Base-by-base conservation (phyloP, 768 basidiomycete genomes). In the Pleurotus sapidus region DNA sequence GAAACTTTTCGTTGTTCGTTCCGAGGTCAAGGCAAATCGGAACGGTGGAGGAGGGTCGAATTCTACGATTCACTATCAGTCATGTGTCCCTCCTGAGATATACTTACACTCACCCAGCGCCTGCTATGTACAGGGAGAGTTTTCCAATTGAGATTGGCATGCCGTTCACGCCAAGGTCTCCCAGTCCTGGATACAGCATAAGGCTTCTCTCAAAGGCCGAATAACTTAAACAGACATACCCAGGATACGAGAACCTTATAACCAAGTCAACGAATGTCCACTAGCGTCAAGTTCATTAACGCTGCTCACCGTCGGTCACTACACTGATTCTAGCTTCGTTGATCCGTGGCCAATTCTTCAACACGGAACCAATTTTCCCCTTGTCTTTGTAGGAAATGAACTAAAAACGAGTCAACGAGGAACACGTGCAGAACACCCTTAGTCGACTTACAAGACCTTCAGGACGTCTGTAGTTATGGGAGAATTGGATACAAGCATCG, bases 81-180 rank as follows among this genome's bases (percentile, higher is more conserved):
- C 42, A 54, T 39, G 42, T 58, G 49, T 4, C 12, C 11, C 24
- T 45, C 53, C 46, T 38, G 47, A 45, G 24, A 57, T 8, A 38
- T 47, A 55, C 25, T 43, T 47, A 30, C 45, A 65, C 77, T 62
- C 70, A 90, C 90, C 94, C 94, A 57, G 92, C 95, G 30, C 91
- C 93, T 17, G 92, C 91, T 57, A 94, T 79, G 67, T 95, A 96
- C 15, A 97, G 80, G 15, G 90, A 91, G 5, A 98, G 78, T 72
- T 97, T 96, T n/a, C 95, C 95, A 50, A 95, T 88, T 6, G 90
- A 84, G 63, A 96, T 93, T 0, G 88, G 87, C 89, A 91, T 91
- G 11, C 89, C 89, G 66, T 91, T 91, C 27, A 89, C 80, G 37
- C 90, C 89, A 43, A 91, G 82, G 64, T 91, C 90, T 14, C 91